Evolutionary conservation across 257 asterid genomes (phyloP).

Genomic region (Lantana camara): DNA sequence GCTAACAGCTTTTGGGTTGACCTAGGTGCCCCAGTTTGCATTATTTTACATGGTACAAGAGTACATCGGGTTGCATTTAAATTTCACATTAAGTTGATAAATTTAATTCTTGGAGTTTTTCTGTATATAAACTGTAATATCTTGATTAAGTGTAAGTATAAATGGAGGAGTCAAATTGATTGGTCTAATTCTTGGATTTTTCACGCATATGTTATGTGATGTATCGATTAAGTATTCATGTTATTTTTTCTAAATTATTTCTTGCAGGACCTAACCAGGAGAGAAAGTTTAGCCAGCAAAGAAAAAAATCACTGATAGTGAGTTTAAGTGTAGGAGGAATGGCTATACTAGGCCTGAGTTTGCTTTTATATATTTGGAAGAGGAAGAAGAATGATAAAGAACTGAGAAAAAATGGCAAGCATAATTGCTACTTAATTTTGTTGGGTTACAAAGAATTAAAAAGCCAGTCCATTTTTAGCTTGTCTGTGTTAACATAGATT

Average conservation of each 20-base stretch:
- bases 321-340: slow-evolving; percentile 8
- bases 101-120: too few relatives aligned
- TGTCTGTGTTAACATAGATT: background rate
- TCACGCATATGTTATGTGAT: background rate
- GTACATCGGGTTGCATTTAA: too few relatives aligned
- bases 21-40: too few relatives aligned
- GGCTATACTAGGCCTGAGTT: slow-evolving; percentile 2
- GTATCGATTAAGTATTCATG: background rate
- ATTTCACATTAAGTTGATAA: too few relatives aligned
- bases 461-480: background rate
- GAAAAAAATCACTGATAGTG: slow-evolving; percentile 11
- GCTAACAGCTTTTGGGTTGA: too few relatives aligned
- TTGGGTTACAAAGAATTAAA: background rate
- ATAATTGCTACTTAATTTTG: background rate
- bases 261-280: background rate
- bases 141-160: too few relatives aligned
- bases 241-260: background rate
- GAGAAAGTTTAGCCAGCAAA: background rate
- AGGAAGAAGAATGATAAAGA: background rate
- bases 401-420: slow-evolving; percentile 8
- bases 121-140: too few relatives aligned
- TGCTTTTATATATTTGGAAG: slow-evolving; percentile 7
- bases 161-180: too few relatives aligned
- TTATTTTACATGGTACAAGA: too few relatives aligned
- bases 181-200: too few relatives aligned